A percentile compares a stretch with the other conserved stretches of the same genome.
Conservation (phyloP, 345 rosid genomes). For the Gossypioides kirkii region DNA sequence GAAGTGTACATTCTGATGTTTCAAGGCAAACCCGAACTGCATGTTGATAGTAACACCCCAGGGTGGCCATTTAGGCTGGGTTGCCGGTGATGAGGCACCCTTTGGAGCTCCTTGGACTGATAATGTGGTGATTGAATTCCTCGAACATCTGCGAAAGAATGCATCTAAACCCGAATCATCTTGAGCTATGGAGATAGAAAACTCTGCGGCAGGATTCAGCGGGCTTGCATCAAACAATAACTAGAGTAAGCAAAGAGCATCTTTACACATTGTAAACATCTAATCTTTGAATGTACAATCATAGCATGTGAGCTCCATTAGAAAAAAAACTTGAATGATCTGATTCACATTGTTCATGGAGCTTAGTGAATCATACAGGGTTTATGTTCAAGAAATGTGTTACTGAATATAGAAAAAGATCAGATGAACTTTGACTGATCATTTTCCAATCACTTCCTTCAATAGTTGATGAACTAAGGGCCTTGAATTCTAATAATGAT, state of each 20-base stretch:
- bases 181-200: conserved; percentile 1
- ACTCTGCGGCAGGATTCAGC: not conserved
- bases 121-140: conserved; percentile 67
- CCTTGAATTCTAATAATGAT: no score
- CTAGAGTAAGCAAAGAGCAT: conserved; percentile 6
- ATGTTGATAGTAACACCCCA: conserved; percentile 77
- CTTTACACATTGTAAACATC: not conserved
- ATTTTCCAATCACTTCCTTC: no score
- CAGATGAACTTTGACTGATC: no score
- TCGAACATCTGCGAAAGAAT: conserved; percentile 49
- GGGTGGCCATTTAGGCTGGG: conserved; percentile 92
- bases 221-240: not conserved
- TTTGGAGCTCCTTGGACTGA: conserved; percentile 90
- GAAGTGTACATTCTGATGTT: not conserved
- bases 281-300: not conserved
- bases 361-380: not conserved
- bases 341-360: not conserved
- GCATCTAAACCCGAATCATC: conserved; percentile 13
- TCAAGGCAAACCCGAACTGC: conserved; percentile 66
- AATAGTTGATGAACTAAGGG: no score
- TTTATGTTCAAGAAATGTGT: not conserved
- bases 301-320: not conserved
- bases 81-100: conserved; percentile 70
- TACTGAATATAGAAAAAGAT: not conserved
- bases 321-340: not conserved